Percentiles rank a stretch among this genome's conserved stretches.
phyloP scores from a whole-genome alignment of 345 rosid species.

The Syzygium oleosum region DNA sequence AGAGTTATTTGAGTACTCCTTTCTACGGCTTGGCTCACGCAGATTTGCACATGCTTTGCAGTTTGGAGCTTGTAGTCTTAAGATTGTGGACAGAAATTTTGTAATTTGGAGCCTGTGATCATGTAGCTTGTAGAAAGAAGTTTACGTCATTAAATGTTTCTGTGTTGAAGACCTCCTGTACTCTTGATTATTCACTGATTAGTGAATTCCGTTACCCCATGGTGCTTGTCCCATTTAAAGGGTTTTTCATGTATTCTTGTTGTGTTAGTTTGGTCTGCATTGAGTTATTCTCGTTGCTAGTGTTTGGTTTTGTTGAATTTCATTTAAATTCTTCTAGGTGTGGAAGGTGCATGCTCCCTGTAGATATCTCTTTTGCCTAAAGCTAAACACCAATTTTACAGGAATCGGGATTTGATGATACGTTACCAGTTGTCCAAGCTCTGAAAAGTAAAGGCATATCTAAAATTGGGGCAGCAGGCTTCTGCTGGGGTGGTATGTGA shows the following conservation, averaged over 20 bases:
- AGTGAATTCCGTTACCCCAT: neutral
- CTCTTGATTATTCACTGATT: neutral
- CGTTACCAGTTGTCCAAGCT: slow-evolving; percentile 47
- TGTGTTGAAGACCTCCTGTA: neutral
- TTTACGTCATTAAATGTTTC: neutral
- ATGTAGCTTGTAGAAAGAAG: neutral
- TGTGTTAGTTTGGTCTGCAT: neutral
- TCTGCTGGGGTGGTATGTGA: slow-evolving; percentile 35
- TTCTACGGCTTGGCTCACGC: neutral
- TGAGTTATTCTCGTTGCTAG: neutral
- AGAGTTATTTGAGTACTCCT: neutral
- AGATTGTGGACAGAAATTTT: neutral
- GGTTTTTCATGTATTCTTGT: neutral
- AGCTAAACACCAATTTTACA: slow-evolving; percentile 4
- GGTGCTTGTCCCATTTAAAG: neutral
- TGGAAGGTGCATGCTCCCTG: neutral
- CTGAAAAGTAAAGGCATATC: slow-evolving; percentile 48
- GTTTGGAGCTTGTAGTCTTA: neutral
- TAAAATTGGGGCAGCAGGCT: slow-evolving; percentile 41
- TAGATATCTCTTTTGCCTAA: neutral
- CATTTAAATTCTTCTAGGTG: neutral
- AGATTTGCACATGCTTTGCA: neutral
- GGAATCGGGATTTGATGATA: slow-evolving; percentile 70
- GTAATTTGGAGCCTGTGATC: neutral
- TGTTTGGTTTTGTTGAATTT: neutral